Conservation (phyloP, 441 rosid species). For the Dalechampia spathulata region DNA sequence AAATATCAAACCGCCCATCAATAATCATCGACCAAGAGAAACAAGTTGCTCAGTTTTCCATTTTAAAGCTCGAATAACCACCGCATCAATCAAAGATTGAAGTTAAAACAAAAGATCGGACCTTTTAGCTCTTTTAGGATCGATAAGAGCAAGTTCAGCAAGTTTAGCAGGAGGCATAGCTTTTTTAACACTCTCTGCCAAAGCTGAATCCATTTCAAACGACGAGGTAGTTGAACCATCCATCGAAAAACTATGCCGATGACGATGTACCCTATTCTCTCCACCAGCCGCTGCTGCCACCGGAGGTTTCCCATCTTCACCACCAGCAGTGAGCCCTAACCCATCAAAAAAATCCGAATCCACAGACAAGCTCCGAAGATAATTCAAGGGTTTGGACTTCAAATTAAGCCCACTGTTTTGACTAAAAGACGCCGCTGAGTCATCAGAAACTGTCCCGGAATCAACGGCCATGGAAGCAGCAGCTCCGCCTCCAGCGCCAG, state of each 20-base stretch:
- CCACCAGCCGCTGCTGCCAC: constrained; percentile 18
- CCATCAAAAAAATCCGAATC: constrained; percentile 87
- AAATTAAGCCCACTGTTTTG: constrained; percentile 18
- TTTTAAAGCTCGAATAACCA: no score
- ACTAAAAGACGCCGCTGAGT: constrained; percentile 45
- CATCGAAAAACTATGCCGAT: constrained; percentile 79
- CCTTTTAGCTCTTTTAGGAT: constrained; percentile 98
- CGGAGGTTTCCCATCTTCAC: constrained; percentile 27
- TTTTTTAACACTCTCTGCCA: constrained; percentile 64
- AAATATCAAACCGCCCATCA: no score
- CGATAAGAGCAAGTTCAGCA: constrained; percentile 82
- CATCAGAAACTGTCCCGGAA: constrained; percentile 45
- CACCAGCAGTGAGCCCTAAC: constrained; percentile 22
- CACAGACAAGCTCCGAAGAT: constrained; percentile 80
- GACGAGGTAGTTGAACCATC: constrained; percentile 56
- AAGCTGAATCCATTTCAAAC: constrained; percentile 47
- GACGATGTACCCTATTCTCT: constrained; percentile 39
- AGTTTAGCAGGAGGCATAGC: constrained; percentile 73
- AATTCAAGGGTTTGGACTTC: constrained; percentile 41
- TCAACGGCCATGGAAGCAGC: constrained; percentile 41
- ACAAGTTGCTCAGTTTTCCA: no score
- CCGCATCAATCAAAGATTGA: no score
- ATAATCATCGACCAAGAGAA: no score
- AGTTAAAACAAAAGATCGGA: constrained; percentile 4
- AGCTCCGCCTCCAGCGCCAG: background rate